phyloP scores from a whole-genome alignment of 2,329 filamentous ascomycete species.

The Taxawa tesnikishii region DNA sequence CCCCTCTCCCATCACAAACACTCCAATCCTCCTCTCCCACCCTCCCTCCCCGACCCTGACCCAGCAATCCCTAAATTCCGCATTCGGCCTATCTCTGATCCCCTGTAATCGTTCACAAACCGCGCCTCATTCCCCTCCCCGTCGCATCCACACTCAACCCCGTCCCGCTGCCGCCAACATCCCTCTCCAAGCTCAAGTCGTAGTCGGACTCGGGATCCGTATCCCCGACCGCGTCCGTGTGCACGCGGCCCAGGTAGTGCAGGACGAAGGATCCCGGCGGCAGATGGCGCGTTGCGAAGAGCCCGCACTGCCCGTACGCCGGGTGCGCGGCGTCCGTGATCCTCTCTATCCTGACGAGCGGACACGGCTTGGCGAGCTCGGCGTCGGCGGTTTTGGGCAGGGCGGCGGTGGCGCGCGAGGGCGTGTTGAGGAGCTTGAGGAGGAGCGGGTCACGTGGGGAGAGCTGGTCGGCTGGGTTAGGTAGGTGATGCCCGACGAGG shows the following conservation, averaged over 20 bases:
- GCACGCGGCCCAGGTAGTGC: constrained; percentile 37
- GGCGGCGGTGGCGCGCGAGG: constrained; percentile 12
- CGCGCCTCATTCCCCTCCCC: constrained; percentile 37
- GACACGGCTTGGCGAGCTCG: constrained; percentile 17
- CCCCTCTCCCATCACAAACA: constrained; percentile 37
- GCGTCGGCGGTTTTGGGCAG: constrained; percentile 12
- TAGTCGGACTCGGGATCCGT: constrained; percentile 34
- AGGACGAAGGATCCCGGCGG: constrained; percentile 33
- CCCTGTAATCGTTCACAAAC: constrained; percentile 44
- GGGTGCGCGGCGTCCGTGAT: constrained; percentile 32
- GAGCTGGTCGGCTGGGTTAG: no score
- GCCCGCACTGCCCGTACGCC: constrained; percentile 33
- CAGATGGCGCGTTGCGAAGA: constrained; percentile 33
- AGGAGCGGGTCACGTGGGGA: no score
- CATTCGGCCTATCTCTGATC: constrained; percentile 26
- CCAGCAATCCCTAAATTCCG: constrained; percentile 24
- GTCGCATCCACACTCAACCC: constrained; percentile 37
- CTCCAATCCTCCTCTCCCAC: constrained; percentile 35
- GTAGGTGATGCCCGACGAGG: no score
- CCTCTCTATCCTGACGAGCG: constrained; percentile 27
- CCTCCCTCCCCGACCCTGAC: constrained; percentile 23
- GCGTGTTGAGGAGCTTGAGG: constrained; percentile 14
- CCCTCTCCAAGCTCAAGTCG: constrained; percentile 38
- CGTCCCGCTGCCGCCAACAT: no score
- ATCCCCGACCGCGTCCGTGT: constrained; percentile 30